Conservation (phyloP, 495 filamentous ascomycete species). For the Hypoxylon trugodes region DNA sequence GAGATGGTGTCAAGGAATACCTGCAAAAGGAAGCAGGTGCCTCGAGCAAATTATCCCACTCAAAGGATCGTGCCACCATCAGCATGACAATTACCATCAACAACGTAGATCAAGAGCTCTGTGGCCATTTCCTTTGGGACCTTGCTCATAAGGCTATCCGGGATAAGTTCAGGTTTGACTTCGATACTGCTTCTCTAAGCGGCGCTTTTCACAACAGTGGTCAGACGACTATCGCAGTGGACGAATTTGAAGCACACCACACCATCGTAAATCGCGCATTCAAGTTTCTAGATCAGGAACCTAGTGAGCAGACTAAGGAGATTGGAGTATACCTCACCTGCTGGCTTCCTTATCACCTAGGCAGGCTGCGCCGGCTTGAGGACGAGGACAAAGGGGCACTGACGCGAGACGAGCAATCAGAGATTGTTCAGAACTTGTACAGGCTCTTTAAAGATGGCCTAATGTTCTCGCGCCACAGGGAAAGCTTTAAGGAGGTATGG, state of each 20-base stretch:
- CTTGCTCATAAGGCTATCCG: conserved; percentile 8
- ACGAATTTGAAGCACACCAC: conserved; percentile 3
- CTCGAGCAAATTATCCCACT: not conserved
- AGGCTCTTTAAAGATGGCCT: not conserved
- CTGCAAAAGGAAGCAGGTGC: not conserved
- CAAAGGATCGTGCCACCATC: not conserved
- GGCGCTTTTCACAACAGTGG: not conserved
- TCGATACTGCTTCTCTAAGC: not conserved
- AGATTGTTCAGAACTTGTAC: conserved; percentile 1
- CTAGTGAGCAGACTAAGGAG: not conserved
- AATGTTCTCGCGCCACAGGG: not conserved
- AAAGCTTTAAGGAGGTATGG: not conserved
- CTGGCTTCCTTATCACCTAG: not conserved
- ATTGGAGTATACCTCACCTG: not conserved
- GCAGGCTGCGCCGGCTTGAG: not conserved
- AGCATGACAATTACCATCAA: conserved; percentile 8
- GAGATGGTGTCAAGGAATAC: conserved; percentile 12
- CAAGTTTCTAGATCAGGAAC: not conserved
- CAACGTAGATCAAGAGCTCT: conserved; percentile 5
- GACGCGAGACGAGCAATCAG: not conserved
- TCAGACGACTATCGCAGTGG: not conserved
- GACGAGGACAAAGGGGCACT: not conserved
- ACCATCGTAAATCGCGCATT: conserved; percentile 1
- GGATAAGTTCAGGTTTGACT: conserved; percentile 11
- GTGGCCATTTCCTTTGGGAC: conserved; percentile 7